Evolutionary conservation across 1,284 basidiomycete species (phyloP).

Genomic region (Rhodotorula mucilaginosa): DNA sequence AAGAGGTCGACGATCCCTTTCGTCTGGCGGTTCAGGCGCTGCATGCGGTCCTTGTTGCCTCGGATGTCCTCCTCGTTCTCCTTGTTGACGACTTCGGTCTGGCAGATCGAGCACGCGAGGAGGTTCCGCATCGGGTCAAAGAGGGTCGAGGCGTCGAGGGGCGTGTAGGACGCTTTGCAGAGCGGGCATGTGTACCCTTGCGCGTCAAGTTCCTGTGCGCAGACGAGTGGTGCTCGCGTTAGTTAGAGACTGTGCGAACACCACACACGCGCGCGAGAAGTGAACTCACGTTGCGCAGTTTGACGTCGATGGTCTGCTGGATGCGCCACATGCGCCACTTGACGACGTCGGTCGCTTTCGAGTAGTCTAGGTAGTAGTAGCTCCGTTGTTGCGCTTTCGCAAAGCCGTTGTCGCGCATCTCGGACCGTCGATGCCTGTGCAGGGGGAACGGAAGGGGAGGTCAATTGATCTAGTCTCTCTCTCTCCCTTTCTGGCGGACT

Average conservation of each 20-base stretch:
- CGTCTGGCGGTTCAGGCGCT: slow-evolving; percentile 89
- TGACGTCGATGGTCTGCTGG: slow-evolving; percentile 81
- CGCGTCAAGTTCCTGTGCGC: slow-evolving; percentile 80
- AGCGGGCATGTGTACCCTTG: slow-evolving; percentile 93
- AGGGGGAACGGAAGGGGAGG: background rate
- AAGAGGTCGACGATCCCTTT: slow-evolving; percentile 80
- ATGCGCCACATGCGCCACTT: slow-evolving; percentile 98
- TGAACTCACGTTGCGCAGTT: slow-evolving; percentile 67
- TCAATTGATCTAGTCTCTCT: too few relatives aligned
- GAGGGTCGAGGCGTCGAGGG: slow-evolving; percentile 79
- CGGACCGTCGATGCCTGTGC: slow-evolving; percentile 73
- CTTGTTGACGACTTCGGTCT: slow-evolving; percentile 78
- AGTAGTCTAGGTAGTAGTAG: slow-evolving; percentile 97
- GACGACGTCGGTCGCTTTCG: slow-evolving; percentile 91
- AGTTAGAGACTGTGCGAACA: background rate
- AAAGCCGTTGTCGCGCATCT: slow-evolving; percentile 71
- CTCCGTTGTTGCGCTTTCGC: slow-evolving; percentile 74
- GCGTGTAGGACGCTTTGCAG: slow-evolving; percentile 79
- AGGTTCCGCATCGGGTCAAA: slow-evolving; percentile 63
- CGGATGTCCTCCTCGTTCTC: slow-evolving; percentile 80
- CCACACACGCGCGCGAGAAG: background rate
- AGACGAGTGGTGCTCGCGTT: background rate
- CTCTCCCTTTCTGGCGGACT: background rate
- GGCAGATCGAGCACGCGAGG: slow-evolving; percentile 68
- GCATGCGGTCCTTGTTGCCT: slow-evolving; percentile 89